A percentile compares a stretch with the other conserved stretches of the same genome.
phyloP scores from a whole-genome alignment of 2,329 filamentous ascomycete genomes.

The Pseudofabraea citricarpa region DNA sequence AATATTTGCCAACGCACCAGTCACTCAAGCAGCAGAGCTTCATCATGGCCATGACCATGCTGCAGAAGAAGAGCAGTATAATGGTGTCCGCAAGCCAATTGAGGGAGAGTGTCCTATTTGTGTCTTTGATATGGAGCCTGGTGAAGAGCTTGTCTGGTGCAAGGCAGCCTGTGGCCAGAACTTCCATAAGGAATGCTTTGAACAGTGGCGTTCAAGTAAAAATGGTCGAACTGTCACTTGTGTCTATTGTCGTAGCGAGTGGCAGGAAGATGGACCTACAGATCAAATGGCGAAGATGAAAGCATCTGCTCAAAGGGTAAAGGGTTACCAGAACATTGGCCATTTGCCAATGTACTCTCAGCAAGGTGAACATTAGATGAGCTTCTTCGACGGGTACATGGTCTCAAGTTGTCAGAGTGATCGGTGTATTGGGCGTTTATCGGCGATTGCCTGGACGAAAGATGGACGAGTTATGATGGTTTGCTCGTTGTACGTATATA shows the following conservation, averaged over 20 bases:
- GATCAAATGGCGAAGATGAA: too few relatives aligned
- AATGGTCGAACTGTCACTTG: constrained; percentile 44
- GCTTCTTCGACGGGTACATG: too few relatives aligned
- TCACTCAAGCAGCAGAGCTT: constrained; percentile 32
- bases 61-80: too few relatives aligned
- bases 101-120: constrained; percentile 62
- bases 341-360: too few relatives aligned
- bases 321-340: too few relatives aligned
- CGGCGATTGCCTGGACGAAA: too few relatives aligned
- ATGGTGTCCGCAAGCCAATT: constrained; percentile 50
- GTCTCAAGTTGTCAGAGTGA: too few relatives aligned
- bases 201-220: constrained; percentile 48
- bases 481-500: too few relatives aligned
- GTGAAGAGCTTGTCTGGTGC: constrained; percentile 49
- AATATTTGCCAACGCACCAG: constrained; percentile 48
- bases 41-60: constrained; percentile 24
- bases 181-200: constrained; percentile 49
- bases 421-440: too few relatives aligned
- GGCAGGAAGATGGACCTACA: constrained; percentile 46
- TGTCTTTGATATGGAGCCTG: constrained; percentile 47
- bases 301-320: too few relatives aligned
- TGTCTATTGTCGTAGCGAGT: constrained; percentile 54
- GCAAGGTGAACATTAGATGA: too few relatives aligned
- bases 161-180: constrained; percentile 58
- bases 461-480: too few relatives aligned